A percentile compares a stretch with the other conserved stretches of the same genome.
Conservation (phyloP, 768 basidiomycete species). For the Kockovaella imperatae region DNA sequence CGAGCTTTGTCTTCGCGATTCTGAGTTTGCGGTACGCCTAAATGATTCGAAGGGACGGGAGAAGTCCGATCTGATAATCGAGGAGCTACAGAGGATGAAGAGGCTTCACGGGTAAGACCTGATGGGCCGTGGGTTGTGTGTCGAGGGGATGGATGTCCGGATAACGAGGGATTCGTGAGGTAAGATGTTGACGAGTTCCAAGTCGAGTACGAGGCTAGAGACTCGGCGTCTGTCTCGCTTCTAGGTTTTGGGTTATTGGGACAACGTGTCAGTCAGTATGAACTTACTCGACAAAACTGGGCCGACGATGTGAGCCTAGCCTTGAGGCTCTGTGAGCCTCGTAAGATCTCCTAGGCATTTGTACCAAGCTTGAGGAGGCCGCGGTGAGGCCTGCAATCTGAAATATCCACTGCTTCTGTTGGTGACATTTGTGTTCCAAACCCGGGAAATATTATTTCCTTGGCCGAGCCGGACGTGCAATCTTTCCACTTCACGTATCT, state of each 20-base stretch:
- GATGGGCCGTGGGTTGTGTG: too few species aligned
- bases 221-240: conserved; percentile 33
- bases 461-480: too few species aligned
- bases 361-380: background rate
- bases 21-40: background rate
- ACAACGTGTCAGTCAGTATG: background rate
- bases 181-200: conserved; percentile 11
- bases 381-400: background rate
- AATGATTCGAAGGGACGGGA: background rate
- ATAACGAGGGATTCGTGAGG: too few species aligned
- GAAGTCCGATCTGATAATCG: too few species aligned
- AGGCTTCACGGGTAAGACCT: too few species aligned
- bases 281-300: conserved; percentile 18
- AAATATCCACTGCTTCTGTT: too few species aligned
- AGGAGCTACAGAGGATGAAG: too few species aligned
- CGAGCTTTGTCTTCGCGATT: background rate
- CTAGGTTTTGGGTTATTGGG: conserved; percentile 1
- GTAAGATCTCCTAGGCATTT: conserved; percentile 18
- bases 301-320: conserved; percentile 1
- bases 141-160: conserved; percentile 4
- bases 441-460: too few species aligned
- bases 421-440: too few species aligned
- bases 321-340: conserved; percentile 12
- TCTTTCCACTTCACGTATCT: too few species aligned
- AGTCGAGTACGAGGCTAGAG: conserved; percentile 23